These are phyloP conservation scores for Penicillium sp. DNA, from an alignment of 2,329 filamentous ascomycete genomes.

Conservation along the genomic window DNA sequence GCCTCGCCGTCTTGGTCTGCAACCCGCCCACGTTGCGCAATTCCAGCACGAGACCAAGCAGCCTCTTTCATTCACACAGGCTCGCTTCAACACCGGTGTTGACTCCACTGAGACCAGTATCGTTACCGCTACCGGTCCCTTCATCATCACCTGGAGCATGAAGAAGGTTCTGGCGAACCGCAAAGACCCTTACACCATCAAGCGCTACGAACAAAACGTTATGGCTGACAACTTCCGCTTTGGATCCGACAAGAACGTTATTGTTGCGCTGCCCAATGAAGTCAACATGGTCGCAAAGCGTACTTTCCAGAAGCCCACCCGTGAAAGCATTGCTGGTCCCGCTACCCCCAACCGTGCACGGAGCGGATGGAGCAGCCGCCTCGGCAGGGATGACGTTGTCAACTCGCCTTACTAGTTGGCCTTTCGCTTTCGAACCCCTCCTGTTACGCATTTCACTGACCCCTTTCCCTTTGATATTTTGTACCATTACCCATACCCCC, in stretches of 20 bases:
- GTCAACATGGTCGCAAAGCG: slow-evolving; percentile 95
- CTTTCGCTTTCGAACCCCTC: not conserved
- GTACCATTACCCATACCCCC: slow-evolving; percentile 33
- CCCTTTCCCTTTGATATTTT: slow-evolving; percentile 14
- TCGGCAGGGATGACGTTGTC: slow-evolving; percentile 81
- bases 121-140: slow-evolving; percentile 93
- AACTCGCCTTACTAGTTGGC: slow-evolving; percentile 62
- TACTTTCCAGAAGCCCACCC: slow-evolving; percentile 80
- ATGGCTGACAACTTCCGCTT: slow-evolving; percentile 99
- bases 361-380: slow-evolving; percentile 40
- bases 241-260: slow-evolving; percentile 95
- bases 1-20: slow-evolving; percentile 83
- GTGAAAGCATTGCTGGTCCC: slow-evolving; percentile 82
- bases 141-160: slow-evolving; percentile 94
- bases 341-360: slow-evolving; percentile 46
- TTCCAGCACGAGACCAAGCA: slow-evolving; percentile 95
- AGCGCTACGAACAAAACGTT: slow-evolving; percentile 91
- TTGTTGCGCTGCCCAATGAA: slow-evolving; percentile 93
- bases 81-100: slow-evolving; percentile 89
- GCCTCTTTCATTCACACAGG: slow-evolving; percentile 82
- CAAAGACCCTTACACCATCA: slow-evolving; percentile 92
- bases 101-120: slow-evolving; percentile 85
- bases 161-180: slow-evolving; percentile 81
- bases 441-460: not conserved
- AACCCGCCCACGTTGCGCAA: slow-evolving; percentile 90